These are phyloP conservation scores for Lepiota subincarnata DNA, from an alignment of 768 basidiomycete species.

Conservation along the genomic window DNA sequence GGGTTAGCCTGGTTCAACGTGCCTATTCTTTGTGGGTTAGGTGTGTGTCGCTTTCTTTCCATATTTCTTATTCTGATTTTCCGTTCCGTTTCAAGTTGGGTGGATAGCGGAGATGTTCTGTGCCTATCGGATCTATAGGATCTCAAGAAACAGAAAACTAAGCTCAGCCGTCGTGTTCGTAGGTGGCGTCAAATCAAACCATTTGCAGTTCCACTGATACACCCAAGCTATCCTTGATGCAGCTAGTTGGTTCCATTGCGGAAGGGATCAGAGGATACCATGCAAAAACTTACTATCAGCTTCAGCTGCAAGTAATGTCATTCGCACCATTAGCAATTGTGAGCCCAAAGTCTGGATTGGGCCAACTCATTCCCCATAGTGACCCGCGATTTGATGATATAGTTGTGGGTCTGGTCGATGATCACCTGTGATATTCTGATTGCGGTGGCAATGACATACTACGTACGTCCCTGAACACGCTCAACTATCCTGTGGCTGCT, in stretches of 20 bases:
- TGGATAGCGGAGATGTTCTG: slow-evolving; percentile 8
- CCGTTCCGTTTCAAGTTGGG: background rate
- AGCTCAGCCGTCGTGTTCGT: background rate
- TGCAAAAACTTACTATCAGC: background rate
- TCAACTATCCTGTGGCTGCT: too few relatives aligned
- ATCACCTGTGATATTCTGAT: slow-evolving; percentile 4
- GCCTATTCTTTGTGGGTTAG: slow-evolving; percentile 1
- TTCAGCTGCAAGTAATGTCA: background rate
- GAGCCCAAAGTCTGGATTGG: too few relatives aligned
- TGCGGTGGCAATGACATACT: slow-evolving; percentile 6
- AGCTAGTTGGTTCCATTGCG: background rate
- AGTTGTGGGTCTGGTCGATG: slow-evolving; percentile 3
- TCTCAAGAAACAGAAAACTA: background rate
- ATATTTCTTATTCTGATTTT: background rate
- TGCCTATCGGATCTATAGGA: background rate
- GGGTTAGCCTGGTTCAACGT: slow-evolving; percentile 1
- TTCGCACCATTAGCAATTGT: background rate
- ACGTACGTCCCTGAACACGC: background rate
- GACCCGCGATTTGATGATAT: too few relatives aligned
- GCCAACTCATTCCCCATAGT: too few relatives aligned
- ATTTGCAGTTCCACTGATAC: too few relatives aligned
- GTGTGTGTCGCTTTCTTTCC: background rate
- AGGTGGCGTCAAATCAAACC: background rate
- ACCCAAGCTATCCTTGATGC: background rate
- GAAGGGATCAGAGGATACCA: background rate